A percentile compares a stretch with the other conserved stretches of the same genome.
phyloP scores from a whole-genome alignment of 2,329 filamentous ascomycete genomes.

The Geosmithia morbida region DNA sequence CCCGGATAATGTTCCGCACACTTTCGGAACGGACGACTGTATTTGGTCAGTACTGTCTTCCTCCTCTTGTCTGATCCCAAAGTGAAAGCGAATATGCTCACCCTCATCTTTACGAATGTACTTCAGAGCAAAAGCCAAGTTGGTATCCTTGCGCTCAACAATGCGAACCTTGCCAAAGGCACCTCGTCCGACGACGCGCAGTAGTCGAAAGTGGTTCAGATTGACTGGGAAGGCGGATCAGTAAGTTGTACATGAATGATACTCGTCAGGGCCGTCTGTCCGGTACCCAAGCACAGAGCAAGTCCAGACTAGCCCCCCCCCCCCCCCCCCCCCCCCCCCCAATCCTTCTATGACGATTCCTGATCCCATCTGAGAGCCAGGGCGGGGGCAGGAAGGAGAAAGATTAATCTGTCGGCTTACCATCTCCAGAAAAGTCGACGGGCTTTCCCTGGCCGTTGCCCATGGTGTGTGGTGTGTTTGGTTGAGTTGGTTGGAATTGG shows the following conservation, averaged over 20 bases:
- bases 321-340: too few relatives aligned
- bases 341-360: too few relatives aligned
- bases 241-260: background rate
- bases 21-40: constrained; percentile 93
- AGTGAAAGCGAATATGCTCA: constrained; percentile 21
- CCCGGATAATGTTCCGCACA: constrained; percentile 94
- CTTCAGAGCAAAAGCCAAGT: constrained; percentile 87
- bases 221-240: constrained; percentile 48
- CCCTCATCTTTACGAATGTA: constrained; percentile 99
- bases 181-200: constrained; percentile 92
- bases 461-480: too few relatives aligned
- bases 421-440: constrained; percentile 84
- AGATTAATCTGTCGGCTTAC: too few relatives aligned
- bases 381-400: too few relatives aligned
- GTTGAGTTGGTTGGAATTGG: too few relatives aligned
- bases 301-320: too few relatives aligned
- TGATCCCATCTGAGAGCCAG: too few relatives aligned
- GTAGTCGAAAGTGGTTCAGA: constrained; percentile 89
- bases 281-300: too few relatives aligned
- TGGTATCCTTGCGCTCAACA: constrained; percentile 92
- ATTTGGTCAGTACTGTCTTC: too few relatives aligned
- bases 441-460: constrained; percentile 93
- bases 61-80: too few relatives aligned
- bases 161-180: constrained; percentile 98
- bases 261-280: too few relatives aligned